These are phyloP conservation scores for Corchorus capsularis DNA, from an alignment of 345 rosid species.

Conservation along the genomic window DNA sequence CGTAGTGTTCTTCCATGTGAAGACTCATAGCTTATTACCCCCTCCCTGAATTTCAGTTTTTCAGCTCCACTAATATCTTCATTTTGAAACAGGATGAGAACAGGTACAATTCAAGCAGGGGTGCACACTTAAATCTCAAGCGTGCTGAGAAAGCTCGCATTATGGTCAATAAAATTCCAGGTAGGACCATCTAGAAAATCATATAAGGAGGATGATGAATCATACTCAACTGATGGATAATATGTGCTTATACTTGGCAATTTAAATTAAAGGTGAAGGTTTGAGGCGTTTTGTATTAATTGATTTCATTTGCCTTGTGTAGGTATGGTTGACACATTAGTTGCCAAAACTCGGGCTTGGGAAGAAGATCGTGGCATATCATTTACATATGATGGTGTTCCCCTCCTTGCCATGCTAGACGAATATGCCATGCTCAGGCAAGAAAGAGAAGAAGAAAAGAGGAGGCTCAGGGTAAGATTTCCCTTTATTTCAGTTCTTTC, in stretches of 20 bases:
- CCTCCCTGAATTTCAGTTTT: not conserved
- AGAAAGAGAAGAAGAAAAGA: constrained; percentile 95
- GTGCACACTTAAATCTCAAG: constrained; percentile 98
- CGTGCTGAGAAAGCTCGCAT: constrained; percentile 95
- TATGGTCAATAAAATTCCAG: constrained; percentile 95
- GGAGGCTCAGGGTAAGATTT: constrained; percentile 64
- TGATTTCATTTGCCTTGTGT: constrained; percentile 21
- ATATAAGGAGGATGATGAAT: not conserved
- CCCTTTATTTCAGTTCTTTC: not conserved
- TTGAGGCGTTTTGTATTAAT: not conserved
- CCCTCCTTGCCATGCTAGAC: constrained; percentile 92
- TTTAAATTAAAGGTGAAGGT: not conserved
- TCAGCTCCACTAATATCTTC: constrained; percentile 8
- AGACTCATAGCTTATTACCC: not conserved
- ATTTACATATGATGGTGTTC: constrained; percentile 88
- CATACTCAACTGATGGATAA: not conserved
- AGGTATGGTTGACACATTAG: constrained; percentile 86
- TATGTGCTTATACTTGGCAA: not conserved
- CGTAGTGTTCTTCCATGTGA: not conserved
- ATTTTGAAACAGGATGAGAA: constrained; percentile 81
- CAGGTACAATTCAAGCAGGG: constrained; percentile 95
- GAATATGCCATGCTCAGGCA: constrained; percentile 92
- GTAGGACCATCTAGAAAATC: constrained; percentile 37
- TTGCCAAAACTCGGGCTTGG: constrained; percentile 84
- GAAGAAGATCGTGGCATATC: constrained; percentile 69